Base-by-base conservation (phyloP, 768 basidiomycete genomes). In the Boletellus emodensis region DNA sequence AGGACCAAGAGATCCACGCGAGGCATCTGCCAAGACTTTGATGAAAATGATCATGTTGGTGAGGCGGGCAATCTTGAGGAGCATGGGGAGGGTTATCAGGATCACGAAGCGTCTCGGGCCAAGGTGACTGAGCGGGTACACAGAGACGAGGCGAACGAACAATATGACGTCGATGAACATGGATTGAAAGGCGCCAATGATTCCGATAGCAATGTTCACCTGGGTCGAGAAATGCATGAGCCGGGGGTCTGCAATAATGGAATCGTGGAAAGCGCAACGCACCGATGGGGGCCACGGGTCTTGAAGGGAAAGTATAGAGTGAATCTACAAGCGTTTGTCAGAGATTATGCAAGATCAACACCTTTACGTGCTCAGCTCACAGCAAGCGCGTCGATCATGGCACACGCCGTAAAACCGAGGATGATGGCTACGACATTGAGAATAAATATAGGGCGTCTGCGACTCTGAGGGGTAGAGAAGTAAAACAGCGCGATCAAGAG, bases 401-500 rank as follows among this genome's bases (percentile, higher is more conserved):
- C 17, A 6, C 65, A 62, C 11, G 49, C 60, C 3, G 44, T 30
- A 10, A 66, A 59, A 22, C 59, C 64, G 3, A 68, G 43, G 30
- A 43, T 40, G 33, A 67, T 53, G 32, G 18, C 52, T 5, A 56
- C 26, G 3, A 65, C 57, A 32, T 68, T 69, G 41, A 68, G 62
- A 15, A 62, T 55, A 39, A 69, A 68, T 33, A 68, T 65, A 1
- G 65, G 59, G 10, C 55, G 56, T 5, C 55, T 33, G 17, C 67
- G 61, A 17, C 63, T 55, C 32, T 55, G 48, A 0, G 57, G 51
- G 4, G 59, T 67, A 6, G 67, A 69, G 24, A 60, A 68, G 46
- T 65, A 63, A 48, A 68, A 63, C 34, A 68, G 28, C 12, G 67
- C 66, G 9, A 63, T 52, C 9, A 67, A 40, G 51, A 68, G 67